These are phyloP conservation scores for Laburnicola sp. DNA, from an alignment of 2,329 filamentous ascomycete species.

Conservation along the genomic window DNA sequence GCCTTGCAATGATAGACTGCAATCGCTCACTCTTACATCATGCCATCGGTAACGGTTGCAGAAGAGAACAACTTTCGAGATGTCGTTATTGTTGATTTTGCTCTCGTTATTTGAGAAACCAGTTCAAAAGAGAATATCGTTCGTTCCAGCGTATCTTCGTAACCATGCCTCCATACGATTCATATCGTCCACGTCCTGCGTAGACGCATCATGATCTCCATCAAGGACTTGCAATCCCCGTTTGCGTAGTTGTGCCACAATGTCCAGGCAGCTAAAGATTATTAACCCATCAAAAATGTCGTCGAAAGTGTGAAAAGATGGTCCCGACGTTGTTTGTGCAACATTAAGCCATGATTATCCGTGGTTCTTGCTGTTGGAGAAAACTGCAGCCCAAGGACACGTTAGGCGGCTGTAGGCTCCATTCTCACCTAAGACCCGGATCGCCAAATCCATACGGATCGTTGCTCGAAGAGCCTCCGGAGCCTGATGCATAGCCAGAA, in stretches of 20 bases:
- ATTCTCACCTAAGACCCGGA: conserved; percentile 34
- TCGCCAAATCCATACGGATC: conserved; percentile 43
- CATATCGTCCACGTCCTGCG: conserved; percentile 18
- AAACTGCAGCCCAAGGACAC: too few species aligned
- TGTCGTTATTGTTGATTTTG: too few species aligned
- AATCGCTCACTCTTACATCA: too few species aligned
- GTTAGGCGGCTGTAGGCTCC: background rate
- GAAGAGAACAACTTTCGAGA: too few species aligned
- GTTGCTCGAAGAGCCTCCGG: conserved; percentile 37
- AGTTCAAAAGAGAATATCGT: conserved; percentile 15
- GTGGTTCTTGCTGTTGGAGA: background rate
- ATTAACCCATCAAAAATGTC: conserved; percentile 7
- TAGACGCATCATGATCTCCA: conserved; percentile 12
- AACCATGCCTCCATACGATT: conserved; percentile 15
- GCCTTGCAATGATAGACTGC: too few species aligned
- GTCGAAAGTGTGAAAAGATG: background rate
- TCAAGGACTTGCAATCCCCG: conserved; percentile 4
- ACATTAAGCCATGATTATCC: background rate
- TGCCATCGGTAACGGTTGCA: too few species aligned
- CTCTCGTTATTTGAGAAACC: too few species aligned
- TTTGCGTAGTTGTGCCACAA: background rate
- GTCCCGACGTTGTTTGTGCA: background rate
- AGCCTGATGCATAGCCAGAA: conserved; percentile 40
- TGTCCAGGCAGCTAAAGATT: conserved; percentile 8
- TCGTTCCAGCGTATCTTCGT: conserved; percentile 21